Base-by-base conservation (phyloP, 2,329 filamentous ascomycete species). In the Furcasterigmium furcatum region DNA sequence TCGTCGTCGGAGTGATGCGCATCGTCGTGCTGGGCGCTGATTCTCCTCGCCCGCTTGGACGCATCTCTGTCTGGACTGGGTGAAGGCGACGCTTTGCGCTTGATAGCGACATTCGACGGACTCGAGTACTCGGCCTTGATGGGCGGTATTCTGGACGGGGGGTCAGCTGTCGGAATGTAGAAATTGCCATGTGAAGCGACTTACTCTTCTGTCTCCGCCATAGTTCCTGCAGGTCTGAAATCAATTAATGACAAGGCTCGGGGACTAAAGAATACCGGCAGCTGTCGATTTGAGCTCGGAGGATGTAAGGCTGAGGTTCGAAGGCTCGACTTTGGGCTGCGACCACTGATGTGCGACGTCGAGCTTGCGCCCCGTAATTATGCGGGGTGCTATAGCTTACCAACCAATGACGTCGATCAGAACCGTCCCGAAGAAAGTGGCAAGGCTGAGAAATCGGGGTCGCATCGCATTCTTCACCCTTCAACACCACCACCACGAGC, bases 391-490 rank as follows among this genome's bases (percentile, higher is more conserved):
- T 7, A 27, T 4, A 36, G 9, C 34, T 36, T 18, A 9, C 34
- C 9, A 16, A 20, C 40, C 40, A 42, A 42, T 42, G 27, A 32
- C 27, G 30, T 22, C 13, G 14, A 22, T 32, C 27, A 34, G 48
- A 50, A 51, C 25, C 46, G 13, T 32, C 41, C 41, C 41, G 48
- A 52, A 52, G 46, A 45, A 40, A 25, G 50, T 52, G 59, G 66
- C 69, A 66, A 73, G 70, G 71, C 71, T 74, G 71, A 72, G 64
- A 64, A 68, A 70, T 68, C 56, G 21, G 13, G 20, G 19, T 19
- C 10, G 12, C 51, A 46, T 55, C 52, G 44, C 48, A 50, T 47
- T 46, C 47, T 45, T 44, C n/a, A n/a, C 51, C 55, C 32, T 39
- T 35, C 44, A 55, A 49, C 19, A 21, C 13, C 16, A 27, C 35